Evolutionary conservation across 1,139 yeast species (phyloP), one percentile per base, ranked within the genome.

Genomic region (Sugiyamaella xylanicola): DNA sequence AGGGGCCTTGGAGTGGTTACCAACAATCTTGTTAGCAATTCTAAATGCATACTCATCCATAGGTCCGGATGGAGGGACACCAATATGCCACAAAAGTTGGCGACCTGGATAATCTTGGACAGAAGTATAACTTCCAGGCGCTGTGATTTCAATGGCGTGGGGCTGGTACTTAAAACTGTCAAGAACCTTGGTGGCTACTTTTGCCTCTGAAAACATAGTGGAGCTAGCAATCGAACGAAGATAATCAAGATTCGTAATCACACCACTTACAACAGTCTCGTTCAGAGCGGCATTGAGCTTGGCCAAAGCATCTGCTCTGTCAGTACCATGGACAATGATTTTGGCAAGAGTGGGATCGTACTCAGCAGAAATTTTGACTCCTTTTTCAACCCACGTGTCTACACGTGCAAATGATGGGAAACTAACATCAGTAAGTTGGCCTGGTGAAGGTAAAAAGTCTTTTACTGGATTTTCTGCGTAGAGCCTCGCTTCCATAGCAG

Each of bases 21-120:
- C 97, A 53, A 93, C 97, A 68, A 89, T 83, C 69, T 87, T 77
- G 76, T 93, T 92, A 32, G 96, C 97, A 60, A 90, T 71, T 68
- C 97, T 81, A 76, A 91, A 92, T 1, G 97, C 84, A 65, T 85
- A 91, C 59, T 86, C 83, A 73, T 93, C 98, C 98, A 93, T 93
- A 61, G 98, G 97, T 48, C 99, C 99, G 39, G 97, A 89, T 8
- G 98, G 98, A 29, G 99, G 99, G 55, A 93, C 97, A 70, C 99
- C 99, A 57, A 75, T 78, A 68, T 86, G 81, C 98, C 98, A 93
- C 70, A 86, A 82, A 13, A 92, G 87, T 58, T 78, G 78, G 77
- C 98, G 85, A 57, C 98, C 98, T 13, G 98, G 98, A 70, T 84
- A 92, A 72, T 92, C 98, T 75, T 93, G 98, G 51, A 92, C 93